A percentile compares a stretch with the other conserved stretches of the same genome.
Evolutionary conservation across 2,329 filamentous ascomycete species (phyloP).

Genomic region (Diplocarpon rosae): DNA sequence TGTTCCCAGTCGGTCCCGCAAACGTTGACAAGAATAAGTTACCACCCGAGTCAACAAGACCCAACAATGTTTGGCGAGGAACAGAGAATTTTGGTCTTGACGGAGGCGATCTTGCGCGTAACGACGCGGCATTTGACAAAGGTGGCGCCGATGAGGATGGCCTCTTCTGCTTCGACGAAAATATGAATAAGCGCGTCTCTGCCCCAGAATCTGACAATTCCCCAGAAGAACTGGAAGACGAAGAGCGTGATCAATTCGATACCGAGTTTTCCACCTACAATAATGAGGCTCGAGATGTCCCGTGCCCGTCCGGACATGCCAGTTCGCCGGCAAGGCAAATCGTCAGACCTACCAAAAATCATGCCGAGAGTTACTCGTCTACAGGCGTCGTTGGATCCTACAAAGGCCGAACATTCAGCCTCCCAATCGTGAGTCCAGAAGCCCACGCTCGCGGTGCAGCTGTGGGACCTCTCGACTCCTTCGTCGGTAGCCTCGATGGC

Average conservation of each 20-base stretch:
- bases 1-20: constrained; percentile 5
- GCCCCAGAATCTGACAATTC: neutral
- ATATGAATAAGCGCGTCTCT: neutral
- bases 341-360: neutral
- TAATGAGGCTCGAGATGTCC: constrained; percentile 1
- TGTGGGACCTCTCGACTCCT: constrained; percentile 38
- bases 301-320: constrained; percentile 7
- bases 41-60: constrained; percentile 6
- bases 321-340: constrained; percentile 16
- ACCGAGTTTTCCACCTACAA: neutral
- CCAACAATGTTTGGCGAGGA: constrained; percentile 3
- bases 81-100: constrained; percentile 1
- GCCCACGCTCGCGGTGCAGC: constrained; percentile 38
- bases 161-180: constrained; percentile 23
- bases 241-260: constrained; percentile 8
- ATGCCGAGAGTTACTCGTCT: neutral
- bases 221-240: constrained; percentile 6
- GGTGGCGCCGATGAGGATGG: constrained; percentile 20
- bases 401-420: constrained; percentile 39
- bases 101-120: neutral
- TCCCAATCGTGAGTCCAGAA: constrained; percentile 40
- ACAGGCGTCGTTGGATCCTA: constrained; percentile 37
- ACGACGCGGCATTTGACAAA: constrained; percentile 13
- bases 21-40: constrained; percentile 6
- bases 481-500: constrained; percentile 38